Base-by-base conservation (phyloP, 2,329 filamentous ascomycete genomes). In the Myriangium duriaei region DNA sequence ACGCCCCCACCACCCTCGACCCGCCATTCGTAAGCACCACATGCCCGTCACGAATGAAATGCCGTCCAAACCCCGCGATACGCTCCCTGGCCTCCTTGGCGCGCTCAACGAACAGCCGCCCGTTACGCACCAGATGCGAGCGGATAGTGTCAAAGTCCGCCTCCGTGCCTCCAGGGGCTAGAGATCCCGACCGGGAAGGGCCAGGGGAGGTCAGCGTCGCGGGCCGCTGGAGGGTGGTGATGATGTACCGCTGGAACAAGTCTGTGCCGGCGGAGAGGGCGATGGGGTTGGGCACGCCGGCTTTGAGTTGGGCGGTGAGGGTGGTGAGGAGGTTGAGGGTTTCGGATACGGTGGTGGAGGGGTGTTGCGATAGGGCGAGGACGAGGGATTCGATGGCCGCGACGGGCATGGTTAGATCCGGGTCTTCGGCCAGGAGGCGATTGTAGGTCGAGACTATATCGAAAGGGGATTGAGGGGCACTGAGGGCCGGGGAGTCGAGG, bases 361-460 rank as follows among this genome's bases (percentile, higher is more conserved):
- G 77, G 32, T 79, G 81, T 46, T 81, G 72, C 53, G 80, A 79
- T 42, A 96, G 81, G 43, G 91, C 79, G 54, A 81, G 76, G 49
- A 96, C 91, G 42, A 98, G 72, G 17, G 86, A 79, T 63, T 93
- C 84, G 55, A 94, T 94, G 42, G 87, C 86, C 13, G 91, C 91
- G 39, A 98, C 83, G 45, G 91, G 87, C 75, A 94, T 95, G 24
- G 88, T 95, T 37, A 96, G 72, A 45, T 93, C 83, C 9, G 81
- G 71, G 57, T 96, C 86, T 36, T 72, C 69, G 42, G 55, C 55
- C 43, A 82, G 70, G 34, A 81, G 70, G 34, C 67, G 62, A 51
- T 73, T 68, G 64, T 83, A 83, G 32, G 74, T 73, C 40, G 68
- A 61, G 49, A 81, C 76, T 44, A 83, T 76, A 57, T 68, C 62